Conservation (phyloP, 768 basidiomycete genomes). For the Termitomyces sp. region DNA sequence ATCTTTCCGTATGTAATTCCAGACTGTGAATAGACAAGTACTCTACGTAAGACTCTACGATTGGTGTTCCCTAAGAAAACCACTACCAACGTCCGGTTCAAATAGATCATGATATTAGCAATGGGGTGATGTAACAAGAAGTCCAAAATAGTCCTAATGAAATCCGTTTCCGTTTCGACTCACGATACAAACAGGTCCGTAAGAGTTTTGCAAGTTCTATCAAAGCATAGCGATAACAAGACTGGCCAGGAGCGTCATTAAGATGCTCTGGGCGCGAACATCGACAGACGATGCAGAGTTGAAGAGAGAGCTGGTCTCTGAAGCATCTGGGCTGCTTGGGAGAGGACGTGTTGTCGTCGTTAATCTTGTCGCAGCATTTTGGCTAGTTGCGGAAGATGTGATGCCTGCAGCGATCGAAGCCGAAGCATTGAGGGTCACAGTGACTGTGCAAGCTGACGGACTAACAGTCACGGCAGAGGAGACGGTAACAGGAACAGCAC, state of each 20-base stretch:
- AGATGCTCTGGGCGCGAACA: not conserved
- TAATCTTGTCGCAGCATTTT: not conserved
- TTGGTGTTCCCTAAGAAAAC: not conserved
- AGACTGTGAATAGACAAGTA: too few species aligned
- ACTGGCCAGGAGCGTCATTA: not conserved
- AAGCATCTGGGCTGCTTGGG: not conserved
- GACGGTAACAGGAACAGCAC: not conserved
- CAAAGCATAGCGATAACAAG: not conserved
- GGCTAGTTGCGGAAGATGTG: not conserved
- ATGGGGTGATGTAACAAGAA: not conserved
- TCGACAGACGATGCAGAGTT: not conserved
- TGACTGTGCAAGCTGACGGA: constrained; percentile 4
- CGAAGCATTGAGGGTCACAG: not conserved
- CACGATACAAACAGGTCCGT: not conserved
- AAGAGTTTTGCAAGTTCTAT: not conserved
- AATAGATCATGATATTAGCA: not conserved
- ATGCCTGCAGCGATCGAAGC: not conserved
- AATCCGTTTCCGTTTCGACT: not conserved
- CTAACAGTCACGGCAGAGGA: not conserved
- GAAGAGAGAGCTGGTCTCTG: not conserved
- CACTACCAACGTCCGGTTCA: not conserved
- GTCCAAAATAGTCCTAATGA: not conserved
- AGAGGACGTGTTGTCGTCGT: not conserved
- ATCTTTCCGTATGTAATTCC: too few species aligned
- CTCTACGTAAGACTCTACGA: too few species aligned